Percentiles rank a stretch among this genome's conserved stretches.
Conservation (phyloP, 2,329 filamentous ascomycete species). For the Sarocladiaceae sp. region DNA sequence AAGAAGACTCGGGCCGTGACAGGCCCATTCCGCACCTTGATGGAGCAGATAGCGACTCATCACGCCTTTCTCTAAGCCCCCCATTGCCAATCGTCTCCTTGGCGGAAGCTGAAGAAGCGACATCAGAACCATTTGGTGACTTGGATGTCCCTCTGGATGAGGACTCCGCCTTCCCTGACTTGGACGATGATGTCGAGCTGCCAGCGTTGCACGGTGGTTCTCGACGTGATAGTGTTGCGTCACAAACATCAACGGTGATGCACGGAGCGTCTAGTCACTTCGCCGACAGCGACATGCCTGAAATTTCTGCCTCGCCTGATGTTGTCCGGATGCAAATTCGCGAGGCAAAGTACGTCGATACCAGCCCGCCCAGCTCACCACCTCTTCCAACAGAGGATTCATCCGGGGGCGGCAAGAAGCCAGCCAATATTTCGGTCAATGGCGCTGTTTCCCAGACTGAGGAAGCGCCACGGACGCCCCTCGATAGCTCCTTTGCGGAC, state of each 20-base stretch:
- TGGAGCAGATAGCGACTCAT: not conserved
- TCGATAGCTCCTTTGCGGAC: slow-evolving; percentile 39
- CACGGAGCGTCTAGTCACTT: slow-evolving; percentile 32
- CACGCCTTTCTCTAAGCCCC: not conserved
- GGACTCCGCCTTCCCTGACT: not conserved
- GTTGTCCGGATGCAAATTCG: slow-evolving; percentile 22
- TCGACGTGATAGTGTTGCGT: slow-evolving; percentile 25
- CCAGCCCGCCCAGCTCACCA: slow-evolving; percentile 44
- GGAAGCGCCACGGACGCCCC: slow-evolving; percentile 34
- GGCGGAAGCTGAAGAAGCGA: not conserved
- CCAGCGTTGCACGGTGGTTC: slow-evolving; percentile 26
- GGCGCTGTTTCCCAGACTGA: slow-evolving; percentile 33
- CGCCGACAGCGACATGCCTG: slow-evolving; percentile 34
- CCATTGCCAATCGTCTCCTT: slow-evolving; percentile 1
- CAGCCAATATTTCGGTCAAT: slow-evolving; percentile 28
- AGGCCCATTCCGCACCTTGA: not conserved
- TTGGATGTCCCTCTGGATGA: not conserved
- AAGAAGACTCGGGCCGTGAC: no score
- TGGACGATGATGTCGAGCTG: slow-evolving; percentile 27
- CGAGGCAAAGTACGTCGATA: slow-evolving; percentile 25
- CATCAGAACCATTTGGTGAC: no score
- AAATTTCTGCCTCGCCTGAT: slow-evolving; percentile 37
- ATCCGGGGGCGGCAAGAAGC: slow-evolving; percentile 11
- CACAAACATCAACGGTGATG: slow-evolving; percentile 32
- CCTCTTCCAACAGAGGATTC: slow-evolving; percentile 20